These are phyloP conservation scores for Tetragonia tetragonoides DNA, from an alignment of 148 eudicot genomes.

Conservation along the genomic window DNA sequence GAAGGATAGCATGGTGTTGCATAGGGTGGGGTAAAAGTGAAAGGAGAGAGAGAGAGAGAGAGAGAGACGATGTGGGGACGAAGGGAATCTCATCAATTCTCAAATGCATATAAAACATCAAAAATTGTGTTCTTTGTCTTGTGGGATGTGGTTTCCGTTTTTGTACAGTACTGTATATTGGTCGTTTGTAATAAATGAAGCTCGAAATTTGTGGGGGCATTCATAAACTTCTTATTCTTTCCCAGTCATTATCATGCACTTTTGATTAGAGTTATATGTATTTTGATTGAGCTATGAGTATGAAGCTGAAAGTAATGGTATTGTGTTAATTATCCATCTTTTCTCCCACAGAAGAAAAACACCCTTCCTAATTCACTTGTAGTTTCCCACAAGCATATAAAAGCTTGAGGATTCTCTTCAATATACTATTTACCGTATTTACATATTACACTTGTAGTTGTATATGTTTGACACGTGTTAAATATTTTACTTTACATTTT, in stretches of 20 bases:
- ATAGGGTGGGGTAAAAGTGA: too few species aligned
- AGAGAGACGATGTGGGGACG: slow-evolving; percentile 11
- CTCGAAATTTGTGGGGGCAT: background rate
- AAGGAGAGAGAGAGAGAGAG: too few species aligned
- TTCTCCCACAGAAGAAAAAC: background rate
- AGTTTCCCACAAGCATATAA: too few species aligned
- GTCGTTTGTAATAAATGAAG: slow-evolving; percentile 10
- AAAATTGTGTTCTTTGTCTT: background rate
- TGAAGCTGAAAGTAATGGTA: background rate
- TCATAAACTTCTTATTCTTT: background rate
- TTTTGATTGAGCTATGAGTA: background rate
- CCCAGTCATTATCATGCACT: slow-evolving; percentile 15
- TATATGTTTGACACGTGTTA: too few species aligned
- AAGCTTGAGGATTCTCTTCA: too few species aligned
- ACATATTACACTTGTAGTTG: too few species aligned
- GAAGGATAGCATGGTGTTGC: too few species aligned
- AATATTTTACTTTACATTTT: too few species aligned
- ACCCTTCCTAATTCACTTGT: background rate
- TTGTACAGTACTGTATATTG: background rate
- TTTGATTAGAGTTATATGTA: background rate
- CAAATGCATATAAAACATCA: background rate
- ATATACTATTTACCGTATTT: too few species aligned
- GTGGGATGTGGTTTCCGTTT: background rate
- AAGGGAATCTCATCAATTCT: background rate
- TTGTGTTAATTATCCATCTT: background rate